phyloP scores from a whole-genome alignment of 306 rosid genomes.

The Prunus campanulata region DNA sequence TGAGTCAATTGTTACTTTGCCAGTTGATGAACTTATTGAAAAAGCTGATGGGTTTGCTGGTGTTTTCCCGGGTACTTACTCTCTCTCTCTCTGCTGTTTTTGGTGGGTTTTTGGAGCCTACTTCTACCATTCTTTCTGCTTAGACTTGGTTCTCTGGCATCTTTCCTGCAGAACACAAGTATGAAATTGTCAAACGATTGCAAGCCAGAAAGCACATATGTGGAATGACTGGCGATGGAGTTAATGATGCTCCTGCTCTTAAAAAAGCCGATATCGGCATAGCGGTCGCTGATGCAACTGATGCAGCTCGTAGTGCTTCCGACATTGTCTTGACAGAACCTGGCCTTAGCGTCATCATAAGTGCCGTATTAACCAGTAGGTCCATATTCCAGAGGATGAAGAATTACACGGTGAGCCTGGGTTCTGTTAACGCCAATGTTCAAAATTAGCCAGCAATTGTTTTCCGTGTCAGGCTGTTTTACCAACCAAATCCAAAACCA shows the following conservation, averaged over 20 bases:
- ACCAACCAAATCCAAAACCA: neutral
- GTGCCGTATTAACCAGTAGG: slow-evolving; percentile 86
- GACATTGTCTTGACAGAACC: slow-evolving; percentile 90
- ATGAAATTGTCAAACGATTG: slow-evolving; percentile 72
- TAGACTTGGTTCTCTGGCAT: slow-evolving; percentile 12
- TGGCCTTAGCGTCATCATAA: slow-evolving; percentile 78
- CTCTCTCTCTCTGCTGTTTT: neutral
- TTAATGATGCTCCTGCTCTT: slow-evolving; percentile 88
- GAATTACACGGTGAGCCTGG: slow-evolving; percentile 67
- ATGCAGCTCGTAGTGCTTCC: slow-evolving; percentile 87
- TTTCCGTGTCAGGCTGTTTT: neutral
- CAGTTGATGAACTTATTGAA: slow-evolving; percentile 82
- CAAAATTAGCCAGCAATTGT: neutral
- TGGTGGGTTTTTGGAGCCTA: neutral
- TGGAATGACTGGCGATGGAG: slow-evolving; percentile 94
- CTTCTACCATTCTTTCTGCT: neutral
- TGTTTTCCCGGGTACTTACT: slow-evolving; percentile 67
- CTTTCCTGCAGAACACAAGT: slow-evolving; percentile 67
- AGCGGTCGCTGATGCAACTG: slow-evolving; percentile 93
- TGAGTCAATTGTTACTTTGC: slow-evolving; percentile 52
- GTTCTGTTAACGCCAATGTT: slow-evolving; percentile 3
- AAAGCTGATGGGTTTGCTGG: slow-evolving; percentile 91
- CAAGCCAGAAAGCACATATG: slow-evolving; percentile 82
- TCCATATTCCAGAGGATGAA: slow-evolving; percentile 95
- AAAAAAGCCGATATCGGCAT: slow-evolving; percentile 88